phyloP scores from a whole-genome alignment of 805 yeast species.

The Nakazawaea anatomiae region DNA sequence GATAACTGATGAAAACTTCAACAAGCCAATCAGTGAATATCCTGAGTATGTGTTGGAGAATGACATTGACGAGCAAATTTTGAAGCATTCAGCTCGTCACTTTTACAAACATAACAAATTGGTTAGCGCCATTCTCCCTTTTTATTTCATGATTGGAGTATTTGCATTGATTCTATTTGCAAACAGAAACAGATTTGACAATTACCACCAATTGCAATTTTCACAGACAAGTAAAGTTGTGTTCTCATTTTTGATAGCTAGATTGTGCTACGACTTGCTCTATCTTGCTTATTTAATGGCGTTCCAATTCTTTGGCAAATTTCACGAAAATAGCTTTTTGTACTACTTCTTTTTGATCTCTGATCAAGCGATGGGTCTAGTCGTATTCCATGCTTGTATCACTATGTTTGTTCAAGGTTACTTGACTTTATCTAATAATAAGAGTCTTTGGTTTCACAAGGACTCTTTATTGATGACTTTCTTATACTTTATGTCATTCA shows the following conservation, averaged over 20 bases:
- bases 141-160: not conserved
- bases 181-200: not conserved
- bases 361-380: conserved; percentile 1
- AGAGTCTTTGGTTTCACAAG: not conserved
- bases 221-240: not conserved
- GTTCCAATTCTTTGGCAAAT: conserved; percentile 1
- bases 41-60: not conserved
- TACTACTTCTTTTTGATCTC: conserved; percentile 1
- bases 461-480: not conserved
- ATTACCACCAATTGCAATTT: not conserved
- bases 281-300: conserved; percentile 3
- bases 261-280: conserved; percentile 1
- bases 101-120: conserved; percentile 3
- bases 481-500: conserved; percentile 5
- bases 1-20: not conserved
- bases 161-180: not conserved
- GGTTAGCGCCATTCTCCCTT: conserved; percentile 3
- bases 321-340: not conserved
- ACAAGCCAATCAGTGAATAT: not conserved
- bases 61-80: not conserved
- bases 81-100: not conserved
- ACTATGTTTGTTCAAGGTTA: conserved; percentile 6
- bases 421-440: not conserved
- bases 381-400: not conserved
- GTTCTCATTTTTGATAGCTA: conserved; percentile 3